Evolutionary conservation across 2,329 filamentous ascomycete genomes (phyloP).

Genomic region (Fonsecaea monophora): DNA sequence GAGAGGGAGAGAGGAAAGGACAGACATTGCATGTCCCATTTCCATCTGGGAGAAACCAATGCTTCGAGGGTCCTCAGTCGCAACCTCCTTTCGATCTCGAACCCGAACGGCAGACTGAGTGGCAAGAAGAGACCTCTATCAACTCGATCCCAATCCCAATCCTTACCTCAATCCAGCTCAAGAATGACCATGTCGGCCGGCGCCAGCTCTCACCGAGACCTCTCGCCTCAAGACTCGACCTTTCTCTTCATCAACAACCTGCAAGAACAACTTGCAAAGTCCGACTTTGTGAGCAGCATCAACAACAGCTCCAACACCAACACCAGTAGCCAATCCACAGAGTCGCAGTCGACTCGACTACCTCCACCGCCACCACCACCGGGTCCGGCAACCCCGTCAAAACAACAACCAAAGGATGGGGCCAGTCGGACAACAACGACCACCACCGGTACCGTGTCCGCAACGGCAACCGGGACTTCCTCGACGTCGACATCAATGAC

Average conservation of each 20-base stretch:
- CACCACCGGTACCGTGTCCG: no score
- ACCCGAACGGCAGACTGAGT: not conserved
- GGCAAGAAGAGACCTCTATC: no score
- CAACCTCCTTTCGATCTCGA: no score
- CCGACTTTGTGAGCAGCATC: conserved; percentile 19
- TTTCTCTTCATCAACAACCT: conserved; percentile 28
- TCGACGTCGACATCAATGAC: not conserved
- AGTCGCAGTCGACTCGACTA: not conserved
- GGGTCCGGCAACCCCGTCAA: not conserved
- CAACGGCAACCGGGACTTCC: no score
- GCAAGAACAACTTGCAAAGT: conserved; percentile 29
- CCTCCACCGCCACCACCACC: not conserved
- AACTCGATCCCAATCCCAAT: no score
- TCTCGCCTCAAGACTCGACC: conserved; percentile 24
- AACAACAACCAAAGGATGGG: not conserved
- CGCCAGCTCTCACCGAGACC: conserved; percentile 1
- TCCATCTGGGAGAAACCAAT: no score
- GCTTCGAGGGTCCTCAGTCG: no score
- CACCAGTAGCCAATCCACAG: conserved; percentile 2
- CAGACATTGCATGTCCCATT: no score
- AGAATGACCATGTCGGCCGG: conserved; percentile 1
- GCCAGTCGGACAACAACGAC: not conserved
- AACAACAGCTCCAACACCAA: conserved; percentile 2
- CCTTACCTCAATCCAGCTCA: not conserved
- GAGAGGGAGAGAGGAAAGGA: no score